These are phyloP conservation scores for Aspergillus thermomutatus DNA, from an alignment of 2,329 filamentous ascomycete species.

Conservation along the genomic window DNA sequence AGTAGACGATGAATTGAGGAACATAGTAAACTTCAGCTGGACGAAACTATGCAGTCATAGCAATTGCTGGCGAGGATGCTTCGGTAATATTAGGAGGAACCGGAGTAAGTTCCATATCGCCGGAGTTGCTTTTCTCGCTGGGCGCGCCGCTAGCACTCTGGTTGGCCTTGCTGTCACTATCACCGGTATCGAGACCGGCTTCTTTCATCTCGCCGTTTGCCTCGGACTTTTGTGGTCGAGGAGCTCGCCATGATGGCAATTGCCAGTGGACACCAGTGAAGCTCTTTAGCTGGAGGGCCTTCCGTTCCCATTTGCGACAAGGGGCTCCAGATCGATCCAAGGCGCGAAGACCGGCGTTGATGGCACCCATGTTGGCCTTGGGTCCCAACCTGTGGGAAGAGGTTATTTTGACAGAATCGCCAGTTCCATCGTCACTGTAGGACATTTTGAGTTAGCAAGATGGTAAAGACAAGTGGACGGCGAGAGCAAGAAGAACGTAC, in stretches of 20 bases:
- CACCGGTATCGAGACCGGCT: slow-evolving; percentile 53
- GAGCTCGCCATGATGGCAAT: slow-evolving; percentile 74
- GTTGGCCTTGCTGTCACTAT: slow-evolving; percentile 56
- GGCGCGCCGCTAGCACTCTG: slow-evolving; percentile 54
- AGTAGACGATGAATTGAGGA: neutral
- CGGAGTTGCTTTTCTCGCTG: slow-evolving; percentile 60
- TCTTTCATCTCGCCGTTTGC: slow-evolving; percentile 60
- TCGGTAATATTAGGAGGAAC: slow-evolving; percentile 46
- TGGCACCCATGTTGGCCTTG: slow-evolving; percentile 94
- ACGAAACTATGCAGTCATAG: slow-evolving; percentile 33
- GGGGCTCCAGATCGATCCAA: slow-evolving; percentile 90
- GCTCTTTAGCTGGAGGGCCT: slow-evolving; percentile 79
- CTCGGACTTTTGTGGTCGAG: slow-evolving; percentile 38
- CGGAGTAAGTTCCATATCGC: slow-evolving; percentile 46
- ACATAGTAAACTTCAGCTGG: neutral
- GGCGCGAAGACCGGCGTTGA: slow-evolving; percentile 92
- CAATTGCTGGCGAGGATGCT: slow-evolving; percentile 50
- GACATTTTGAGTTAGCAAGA: slow-evolving; percentile 1
- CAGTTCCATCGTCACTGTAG: slow-evolving; percentile 49
- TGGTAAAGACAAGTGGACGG: neutral
- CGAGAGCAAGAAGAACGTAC: slow-evolving; percentile 56
- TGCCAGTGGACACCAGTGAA: slow-evolving; percentile 87
- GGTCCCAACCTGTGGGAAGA: slow-evolving; percentile 78
- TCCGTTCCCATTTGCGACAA: slow-evolving; percentile 86
- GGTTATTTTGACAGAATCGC: slow-evolving; percentile 39